Conservation (phyloP, 1,284 basidiomycete species). For the Ganoderma leucocontextum region DNA sequence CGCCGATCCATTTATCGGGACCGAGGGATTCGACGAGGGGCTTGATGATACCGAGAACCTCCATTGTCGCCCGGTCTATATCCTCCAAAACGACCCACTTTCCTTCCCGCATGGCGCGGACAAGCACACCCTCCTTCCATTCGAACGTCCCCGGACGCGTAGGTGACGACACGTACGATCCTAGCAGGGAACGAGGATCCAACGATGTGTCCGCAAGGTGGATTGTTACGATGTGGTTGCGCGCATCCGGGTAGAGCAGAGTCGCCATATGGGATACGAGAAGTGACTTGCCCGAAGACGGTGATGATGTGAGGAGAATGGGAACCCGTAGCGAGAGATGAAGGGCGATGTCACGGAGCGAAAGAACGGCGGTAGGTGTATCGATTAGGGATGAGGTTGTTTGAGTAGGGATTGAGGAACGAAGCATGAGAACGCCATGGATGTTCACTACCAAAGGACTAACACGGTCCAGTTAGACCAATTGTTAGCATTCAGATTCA, state of each 20-base stretch:
- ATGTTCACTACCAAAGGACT: constrained; percentile 67
- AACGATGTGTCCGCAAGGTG: constrained; percentile 95
- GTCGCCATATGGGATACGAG: constrained; percentile 82
- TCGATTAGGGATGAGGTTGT: constrained; percentile 59
- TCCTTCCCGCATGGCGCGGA: constrained; percentile 90
- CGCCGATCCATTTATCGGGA: constrained; percentile 80
- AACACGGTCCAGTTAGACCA: constrained; percentile 9
- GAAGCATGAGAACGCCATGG: constrained; percentile 70
- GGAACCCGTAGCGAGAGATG: constrained; percentile 78
- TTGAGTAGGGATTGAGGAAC: constrained; percentile 40
- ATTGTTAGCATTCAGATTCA: constrained; percentile 24
- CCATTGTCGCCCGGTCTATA: constrained; percentile 88
- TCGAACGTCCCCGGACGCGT: constrained; percentile 91
- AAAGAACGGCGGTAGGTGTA: constrained; percentile 68
- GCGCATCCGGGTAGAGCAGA: constrained; percentile 63
- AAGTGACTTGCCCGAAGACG: constrained; percentile 92
- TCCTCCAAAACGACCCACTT: constrained; percentile 96
- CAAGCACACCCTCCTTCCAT: constrained; percentile 95
- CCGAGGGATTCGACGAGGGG: constrained; percentile 86
- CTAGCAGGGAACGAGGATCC: constrained; percentile 93
- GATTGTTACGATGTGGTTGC: constrained; percentile 79
- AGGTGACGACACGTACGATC: constrained; percentile 92
- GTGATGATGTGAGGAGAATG: constrained; percentile 85
- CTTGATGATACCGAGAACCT: constrained; percentile 86
- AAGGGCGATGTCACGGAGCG: constrained; percentile 73